These are phyloP conservation scores for Pseudogymnoascus sp. DNA, from an alignment of 2,329 filamentous ascomycete species.

Conservation along the genomic window DNA sequence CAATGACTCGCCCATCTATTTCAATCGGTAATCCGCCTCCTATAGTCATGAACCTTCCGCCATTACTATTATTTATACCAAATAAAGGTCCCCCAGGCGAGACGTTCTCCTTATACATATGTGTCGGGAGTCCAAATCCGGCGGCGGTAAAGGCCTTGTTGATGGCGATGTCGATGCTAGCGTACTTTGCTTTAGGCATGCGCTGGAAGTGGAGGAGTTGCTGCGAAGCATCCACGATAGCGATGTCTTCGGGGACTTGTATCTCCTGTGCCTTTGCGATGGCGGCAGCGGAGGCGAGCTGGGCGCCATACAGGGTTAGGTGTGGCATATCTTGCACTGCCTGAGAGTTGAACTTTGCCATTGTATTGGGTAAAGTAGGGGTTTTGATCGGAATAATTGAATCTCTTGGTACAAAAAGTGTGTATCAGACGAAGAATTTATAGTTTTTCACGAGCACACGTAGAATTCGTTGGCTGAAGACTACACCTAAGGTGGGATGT, in stretches of 20 bases:
- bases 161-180: conserved; percentile 20
- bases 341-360: background rate
- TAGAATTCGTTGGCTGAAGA: background rate
- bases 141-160: conserved; percentile 47
- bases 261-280: conserved; percentile 20
- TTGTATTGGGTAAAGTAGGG: background rate
- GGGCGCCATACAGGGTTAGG: conserved; percentile 22
- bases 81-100: conserved; percentile 44
- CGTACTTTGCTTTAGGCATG: conserved; percentile 23
- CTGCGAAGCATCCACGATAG: conserved; percentile 23
- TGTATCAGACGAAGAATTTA: background rate
- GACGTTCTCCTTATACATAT: conserved; percentile 43
- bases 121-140: conserved; percentile 42
- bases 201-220: conserved; percentile 21
- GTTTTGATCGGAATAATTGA: background rate
- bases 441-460: background rate
- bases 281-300: conserved; percentile 21
- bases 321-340: background rate
- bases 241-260: conserved; percentile 23
- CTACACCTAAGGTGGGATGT: too few species aligned
- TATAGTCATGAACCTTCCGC: conserved; percentile 44
- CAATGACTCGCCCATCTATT: conserved; percentile 38
- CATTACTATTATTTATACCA: conserved; percentile 43
- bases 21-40: conserved; percentile 45
- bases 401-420: background rate